These are phyloP conservation scores for Plasmodium adleri DNA, from an alignment of 169 alveolate species.

Conservation along the genomic window DNA sequence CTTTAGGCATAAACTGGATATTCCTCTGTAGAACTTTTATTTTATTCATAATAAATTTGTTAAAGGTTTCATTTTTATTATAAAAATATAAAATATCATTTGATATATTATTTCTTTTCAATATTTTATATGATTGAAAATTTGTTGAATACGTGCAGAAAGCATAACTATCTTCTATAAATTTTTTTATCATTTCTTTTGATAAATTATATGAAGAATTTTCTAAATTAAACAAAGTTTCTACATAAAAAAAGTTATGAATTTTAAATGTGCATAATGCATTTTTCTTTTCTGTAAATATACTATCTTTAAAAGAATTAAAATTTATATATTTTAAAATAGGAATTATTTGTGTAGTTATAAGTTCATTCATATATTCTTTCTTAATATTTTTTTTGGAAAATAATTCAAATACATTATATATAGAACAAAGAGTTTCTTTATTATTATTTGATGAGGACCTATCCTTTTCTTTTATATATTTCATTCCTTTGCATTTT, in stretches of 20 bases:
- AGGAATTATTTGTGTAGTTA: slow-evolving; percentile 7
- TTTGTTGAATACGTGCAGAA: slow-evolving; percentile 40
- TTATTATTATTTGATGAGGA: neutral
- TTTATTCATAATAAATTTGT: neutral
- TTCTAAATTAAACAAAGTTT: slow-evolving; percentile 50
- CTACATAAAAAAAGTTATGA: slow-evolving; percentile 60
- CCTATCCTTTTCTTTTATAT: neutral
- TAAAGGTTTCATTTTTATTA: neutral
- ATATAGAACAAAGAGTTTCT: slow-evolving; percentile 14
- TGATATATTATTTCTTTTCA: slow-evolving; percentile 4
- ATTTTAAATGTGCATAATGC: slow-evolving; percentile 34
- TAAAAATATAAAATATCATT: neutral
- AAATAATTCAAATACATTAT: slow-evolving; percentile 17
- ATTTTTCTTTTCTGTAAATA: slow-evolving; percentile 22
- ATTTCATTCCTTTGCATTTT: neutral
- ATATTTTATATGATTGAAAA: slow-evolving; percentile 41
- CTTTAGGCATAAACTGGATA: too few species aligned
- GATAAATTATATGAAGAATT: slow-evolving; percentile 30
- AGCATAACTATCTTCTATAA: slow-evolving; percentile 55
- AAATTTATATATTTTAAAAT: slow-evolving; percentile 13
- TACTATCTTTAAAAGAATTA: slow-evolving; percentile 5
- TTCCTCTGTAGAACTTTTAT: neutral
- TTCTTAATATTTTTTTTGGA: slow-evolving; percentile 19
- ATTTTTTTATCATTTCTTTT: slow-evolving; percentile 33
- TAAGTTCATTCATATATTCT: slow-evolving; percentile 24